Percentiles rank a stretch among this genome's conserved stretches.
phyloP scores from a whole-genome alignment of 208 protist genomes.

The Crithidia bombi region DNA sequence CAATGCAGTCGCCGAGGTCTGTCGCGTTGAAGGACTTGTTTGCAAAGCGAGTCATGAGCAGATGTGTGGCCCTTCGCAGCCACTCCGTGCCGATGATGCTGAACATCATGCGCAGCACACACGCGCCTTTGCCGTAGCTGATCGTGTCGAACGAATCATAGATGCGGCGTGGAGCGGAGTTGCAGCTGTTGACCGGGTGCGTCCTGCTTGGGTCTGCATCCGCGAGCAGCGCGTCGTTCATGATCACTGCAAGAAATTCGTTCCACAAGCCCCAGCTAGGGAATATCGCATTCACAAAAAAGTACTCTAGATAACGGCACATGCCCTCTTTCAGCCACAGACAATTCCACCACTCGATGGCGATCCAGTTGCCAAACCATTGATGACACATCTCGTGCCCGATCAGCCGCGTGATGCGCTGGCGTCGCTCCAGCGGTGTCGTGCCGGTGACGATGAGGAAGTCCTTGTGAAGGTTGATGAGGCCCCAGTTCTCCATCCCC shows the following conservation, averaged over 20 bases:
- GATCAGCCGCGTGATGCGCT: constrained; percentile 89
- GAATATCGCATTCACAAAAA: constrained; percentile 77
- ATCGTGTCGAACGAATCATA: constrained; percentile 60
- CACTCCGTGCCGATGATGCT: constrained; percentile 37
- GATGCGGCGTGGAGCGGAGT: constrained; percentile 43
- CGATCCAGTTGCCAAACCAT: constrained; percentile 95
- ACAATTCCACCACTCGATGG: constrained; percentile 94
- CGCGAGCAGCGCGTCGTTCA: constrained; percentile 44
- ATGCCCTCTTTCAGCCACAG: constrained; percentile 98
- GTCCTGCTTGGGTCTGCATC: constrained; percentile 45
- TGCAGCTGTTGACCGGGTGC: constrained; percentile 54
- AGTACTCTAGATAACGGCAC: constrained; percentile 93
- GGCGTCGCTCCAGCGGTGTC: constrained; percentile 58
- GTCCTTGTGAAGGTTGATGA: constrained; percentile 82
- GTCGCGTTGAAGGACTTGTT: constrained; percentile 30
- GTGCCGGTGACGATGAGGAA: constrained; percentile 67
- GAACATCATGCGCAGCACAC: constrained; percentile 81
- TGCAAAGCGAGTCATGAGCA: constrained; percentile 46
- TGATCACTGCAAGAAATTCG: constrained; percentile 51
- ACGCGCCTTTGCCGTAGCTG: constrained; percentile 82
- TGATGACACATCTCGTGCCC: constrained; percentile 95
- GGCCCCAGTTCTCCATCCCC: constrained; percentile 93
- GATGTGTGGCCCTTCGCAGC: constrained; percentile 37
- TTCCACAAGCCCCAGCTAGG: constrained; percentile 87
- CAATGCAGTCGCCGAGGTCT: constrained; percentile 52